A percentile compares a stretch with the other conserved stretches of the same genome.
These are phyloP conservation scores for Seminavis robusta DNA, from an alignment of 108 stramenopile genomes.

Conservation along the genomic window DNA sequence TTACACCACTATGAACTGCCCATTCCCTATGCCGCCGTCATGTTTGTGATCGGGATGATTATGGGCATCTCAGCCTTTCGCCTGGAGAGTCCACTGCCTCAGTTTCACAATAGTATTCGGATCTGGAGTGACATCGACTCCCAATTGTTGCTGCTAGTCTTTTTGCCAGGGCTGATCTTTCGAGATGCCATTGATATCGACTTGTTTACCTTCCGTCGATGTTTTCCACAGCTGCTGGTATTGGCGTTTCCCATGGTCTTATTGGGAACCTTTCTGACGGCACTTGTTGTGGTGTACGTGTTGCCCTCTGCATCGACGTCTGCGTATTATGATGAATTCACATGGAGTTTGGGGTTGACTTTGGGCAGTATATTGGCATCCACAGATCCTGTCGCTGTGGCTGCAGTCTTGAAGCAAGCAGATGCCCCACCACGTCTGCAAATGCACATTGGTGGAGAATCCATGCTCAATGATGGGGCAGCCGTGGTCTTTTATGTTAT, in stretches of 20 bases:
- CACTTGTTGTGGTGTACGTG: slow-evolving; percentile 21
- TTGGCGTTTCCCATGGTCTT: slow-evolving; percentile 73
- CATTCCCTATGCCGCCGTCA: slow-evolving; percentile 45
- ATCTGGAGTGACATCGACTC: slow-evolving; percentile 53
- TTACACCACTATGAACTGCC: slow-evolving; percentile 10
- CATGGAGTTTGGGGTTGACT: slow-evolving; percentile 28
- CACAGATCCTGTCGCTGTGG: slow-evolving; percentile 86
- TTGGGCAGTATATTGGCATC: slow-evolving; percentile 79
- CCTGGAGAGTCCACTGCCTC: neutral
- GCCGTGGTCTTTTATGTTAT: slow-evolving; percentile 72
- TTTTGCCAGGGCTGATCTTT: slow-evolving; percentile 73
- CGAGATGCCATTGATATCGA: slow-evolving; percentile 49
- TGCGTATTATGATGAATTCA: neutral
- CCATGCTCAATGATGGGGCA: slow-evolving; percentile 46
- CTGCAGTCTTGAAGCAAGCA: slow-evolving; percentile 39
- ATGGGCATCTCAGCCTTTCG: slow-evolving; percentile 19
- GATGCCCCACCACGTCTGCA: slow-evolving; percentile 2
- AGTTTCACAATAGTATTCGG: slow-evolving; percentile 10
- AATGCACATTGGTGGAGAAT: slow-evolving; percentile 39
- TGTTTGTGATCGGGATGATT: slow-evolving; percentile 47
- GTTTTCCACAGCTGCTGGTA: slow-evolving; percentile 32
- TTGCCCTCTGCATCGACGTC: slow-evolving; percentile 24
- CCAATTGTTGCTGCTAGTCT: slow-evolving; percentile 49
- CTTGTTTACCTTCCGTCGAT: slow-evolving; percentile 28
- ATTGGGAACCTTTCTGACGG: slow-evolving; percentile 31